Evolutionary conservation across 1,284 basidiomycete species (phyloP).

Genomic region (Irpex sp.): DNA sequence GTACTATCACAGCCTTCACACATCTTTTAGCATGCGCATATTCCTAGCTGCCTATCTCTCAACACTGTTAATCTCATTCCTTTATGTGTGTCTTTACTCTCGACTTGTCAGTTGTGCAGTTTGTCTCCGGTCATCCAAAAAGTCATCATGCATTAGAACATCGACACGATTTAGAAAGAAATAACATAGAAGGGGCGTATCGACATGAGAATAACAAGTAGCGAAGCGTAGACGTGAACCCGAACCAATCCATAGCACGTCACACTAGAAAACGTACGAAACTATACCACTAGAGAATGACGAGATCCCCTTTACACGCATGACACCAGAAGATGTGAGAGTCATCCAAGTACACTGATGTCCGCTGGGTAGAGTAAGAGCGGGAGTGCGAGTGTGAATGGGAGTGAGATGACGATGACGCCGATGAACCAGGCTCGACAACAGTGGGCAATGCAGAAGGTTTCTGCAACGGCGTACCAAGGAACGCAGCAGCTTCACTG

Average conservation of each 20-base stretch:
- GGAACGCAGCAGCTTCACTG: conserved; percentile 55
- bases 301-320: conserved; percentile 73
- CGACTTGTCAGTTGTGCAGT: not conserved
- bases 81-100: not conserved
- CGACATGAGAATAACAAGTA: no score
- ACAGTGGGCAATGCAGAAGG: conserved; percentile 26
- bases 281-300: conserved; percentile 51
- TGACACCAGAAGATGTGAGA: conserved; percentile 84
- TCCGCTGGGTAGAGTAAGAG: conserved; percentile 22
- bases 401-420: conserved; percentile 13
- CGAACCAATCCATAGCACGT: conserved; percentile 1
- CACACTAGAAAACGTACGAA: not conserved
- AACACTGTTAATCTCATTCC: not conserved
- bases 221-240: not conserved
- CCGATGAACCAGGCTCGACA: conserved; percentile 16
- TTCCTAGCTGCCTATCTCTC: no score
- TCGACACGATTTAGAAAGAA: no score
- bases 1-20: not conserved
- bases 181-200: no score
- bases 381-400: no score
- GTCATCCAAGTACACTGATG: conserved; percentile 75
- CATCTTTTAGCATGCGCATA: not conserved
- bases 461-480: conserved; percentile 43
- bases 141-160: no score
- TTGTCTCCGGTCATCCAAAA: no score